Percentiles rank a stretch among this genome's conserved stretches.
These are phyloP conservation scores for Eucalyptus coolabah DNA, from an alignment of 345 rosid genomes.

Conservation along the genomic window DNA sequence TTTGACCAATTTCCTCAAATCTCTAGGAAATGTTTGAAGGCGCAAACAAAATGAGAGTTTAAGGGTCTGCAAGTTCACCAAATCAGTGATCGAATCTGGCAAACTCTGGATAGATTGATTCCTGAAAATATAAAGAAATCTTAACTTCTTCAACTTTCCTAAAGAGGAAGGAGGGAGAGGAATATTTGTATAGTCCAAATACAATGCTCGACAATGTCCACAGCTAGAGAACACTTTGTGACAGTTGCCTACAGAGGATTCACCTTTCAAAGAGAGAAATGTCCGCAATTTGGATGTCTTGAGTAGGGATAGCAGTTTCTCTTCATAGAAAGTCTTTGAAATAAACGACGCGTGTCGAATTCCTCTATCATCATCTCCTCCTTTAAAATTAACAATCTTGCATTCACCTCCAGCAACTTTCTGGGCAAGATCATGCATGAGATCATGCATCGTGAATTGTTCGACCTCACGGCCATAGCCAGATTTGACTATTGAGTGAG, in stretches of 20 bases:
- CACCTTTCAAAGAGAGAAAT: not conserved
- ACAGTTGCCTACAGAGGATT: rapidly evolving
- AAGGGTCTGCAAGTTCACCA: not conserved
- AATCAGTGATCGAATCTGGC: not conserved
- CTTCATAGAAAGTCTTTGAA: not conserved
- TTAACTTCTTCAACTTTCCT: not conserved
- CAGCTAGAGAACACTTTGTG: rapidly evolving
- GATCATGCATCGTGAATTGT: not conserved
- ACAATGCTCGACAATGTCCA: not conserved
- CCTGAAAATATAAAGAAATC: rapidly evolving
- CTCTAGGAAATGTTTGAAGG: not conserved
- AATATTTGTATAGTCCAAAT: rapidly evolving
- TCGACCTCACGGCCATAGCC: rapidly evolving
- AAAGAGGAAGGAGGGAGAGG: not conserved
- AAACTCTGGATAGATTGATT: not conserved
- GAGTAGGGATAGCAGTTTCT: not conserved
- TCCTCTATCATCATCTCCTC: not conserved
- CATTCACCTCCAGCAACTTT: not conserved
- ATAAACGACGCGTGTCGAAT: not conserved
- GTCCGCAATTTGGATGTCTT: not conserved
- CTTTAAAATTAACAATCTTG: not conserved
- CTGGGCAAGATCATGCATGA: not conserved
- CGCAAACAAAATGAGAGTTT: rapidly evolving
- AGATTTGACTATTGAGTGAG: rapidly evolving
- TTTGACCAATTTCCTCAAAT: not conserved